Evolutionary conservation across 805 yeast species (phyloP).

Genomic region (Lipomyces oligophaga): DNA sequence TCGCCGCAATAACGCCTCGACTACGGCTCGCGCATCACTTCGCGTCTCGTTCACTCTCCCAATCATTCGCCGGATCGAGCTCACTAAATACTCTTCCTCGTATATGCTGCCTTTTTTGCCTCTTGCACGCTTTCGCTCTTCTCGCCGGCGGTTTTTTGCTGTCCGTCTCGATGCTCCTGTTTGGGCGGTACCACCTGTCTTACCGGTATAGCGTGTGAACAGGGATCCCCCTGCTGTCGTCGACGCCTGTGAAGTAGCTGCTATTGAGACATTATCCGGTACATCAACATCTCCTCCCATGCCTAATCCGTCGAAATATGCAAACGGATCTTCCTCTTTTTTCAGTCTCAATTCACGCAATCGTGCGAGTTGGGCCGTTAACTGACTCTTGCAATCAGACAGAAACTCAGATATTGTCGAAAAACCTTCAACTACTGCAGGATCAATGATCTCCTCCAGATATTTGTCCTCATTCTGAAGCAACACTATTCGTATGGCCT

Average conservation of each 20-base stretch:
- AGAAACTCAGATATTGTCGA: constrained; percentile 80
- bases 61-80: constrained; percentile 79
- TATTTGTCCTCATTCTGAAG: constrained; percentile 39
- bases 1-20: constrained; percentile 74
- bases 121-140: constrained; percentile 91
- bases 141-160: constrained; percentile 86
- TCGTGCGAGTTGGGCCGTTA: constrained; percentile 76
- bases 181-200: constrained; percentile 90
- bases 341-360: constrained; percentile 79
- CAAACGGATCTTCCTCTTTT: constrained; percentile 78
- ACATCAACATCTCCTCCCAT: constrained; percentile 50
- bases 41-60: constrained; percentile 75
- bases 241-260: constrained; percentile 81
- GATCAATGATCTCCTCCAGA: constrained; percentile 58
- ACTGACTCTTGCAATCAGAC: constrained; percentile 89
- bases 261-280: constrained; percentile 91
- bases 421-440: constrained; percentile 79
- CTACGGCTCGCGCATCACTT: constrained; percentile 66
- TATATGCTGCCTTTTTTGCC: constrained; percentile 97
- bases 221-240: constrained; percentile 73
- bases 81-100: constrained; percentile 91
- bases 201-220: constrained; percentile 94
- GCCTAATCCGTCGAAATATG: constrained; percentile 63
- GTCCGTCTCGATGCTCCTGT: constrained; percentile 95
- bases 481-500: constrained; percentile 65